phyloP scores from a whole-genome alignment of 352 stramenopile genomes.

The Thraustochytrium striatum region DNA sequence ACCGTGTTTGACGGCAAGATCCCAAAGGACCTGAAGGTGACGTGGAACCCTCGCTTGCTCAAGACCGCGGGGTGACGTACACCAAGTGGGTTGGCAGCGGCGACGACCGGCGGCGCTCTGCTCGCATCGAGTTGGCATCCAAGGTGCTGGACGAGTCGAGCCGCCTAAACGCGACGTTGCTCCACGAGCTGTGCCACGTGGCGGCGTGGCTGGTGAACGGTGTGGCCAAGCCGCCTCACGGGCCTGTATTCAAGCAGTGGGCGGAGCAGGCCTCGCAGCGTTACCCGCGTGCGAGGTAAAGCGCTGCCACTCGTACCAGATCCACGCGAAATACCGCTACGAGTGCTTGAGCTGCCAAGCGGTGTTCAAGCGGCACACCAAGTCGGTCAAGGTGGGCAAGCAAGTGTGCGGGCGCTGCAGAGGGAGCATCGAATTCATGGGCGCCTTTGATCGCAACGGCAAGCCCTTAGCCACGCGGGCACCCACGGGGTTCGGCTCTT shows the following conservation, averaged over 20 bases:
- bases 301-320: conserved; percentile 67
- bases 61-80: conserved; percentile 54
- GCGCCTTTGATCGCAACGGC: conserved; percentile 43
- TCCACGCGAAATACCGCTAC: conserved; percentile 65
- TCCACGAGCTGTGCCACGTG: conserved; percentile 71
- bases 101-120: neutral
- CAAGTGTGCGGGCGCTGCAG: conserved; percentile 42
- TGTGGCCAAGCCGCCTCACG: conserved; percentile 63
- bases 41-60: conserved; percentile 52
- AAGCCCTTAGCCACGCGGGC: neutral
- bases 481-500: neutral
- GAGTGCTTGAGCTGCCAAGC: conserved; percentile 50
- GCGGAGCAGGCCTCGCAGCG: conserved; percentile 56
- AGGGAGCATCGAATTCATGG: conserved; percentile 7
- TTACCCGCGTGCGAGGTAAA: conserved; percentile 62
- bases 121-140: conserved; percentile 55
- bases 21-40: conserved; percentile 45
- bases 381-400: conserved; percentile 53
- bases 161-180: conserved; percentile 61
- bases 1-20: conserved; percentile 51
- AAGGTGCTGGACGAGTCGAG: conserved; percentile 64
- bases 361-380: conserved; percentile 52
- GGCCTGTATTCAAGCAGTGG: conserved; percentile 67
- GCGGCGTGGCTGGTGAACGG: conserved; percentile 68
- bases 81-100: neutral